Evolutionary conservation across 2,329 filamentous ascomycete species (phyloP).

Genomic region (Torrubiellomyces zombiae): DNA sequence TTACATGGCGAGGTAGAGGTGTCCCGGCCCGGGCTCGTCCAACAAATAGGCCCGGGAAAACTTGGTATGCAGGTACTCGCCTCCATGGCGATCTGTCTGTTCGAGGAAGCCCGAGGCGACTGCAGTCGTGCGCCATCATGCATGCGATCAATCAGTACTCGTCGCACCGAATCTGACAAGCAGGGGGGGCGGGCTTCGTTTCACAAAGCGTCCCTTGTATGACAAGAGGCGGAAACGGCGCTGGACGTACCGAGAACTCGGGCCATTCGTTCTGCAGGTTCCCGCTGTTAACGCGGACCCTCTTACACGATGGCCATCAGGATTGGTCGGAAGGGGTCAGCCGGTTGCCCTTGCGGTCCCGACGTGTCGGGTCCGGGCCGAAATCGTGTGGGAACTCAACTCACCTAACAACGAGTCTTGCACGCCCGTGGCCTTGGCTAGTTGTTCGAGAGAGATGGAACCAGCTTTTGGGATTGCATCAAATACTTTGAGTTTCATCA

Average conservation of each 20-base stretch:
- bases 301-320: no score
- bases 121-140: conserved; percentile 1
- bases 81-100: conserved; percentile 10
- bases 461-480: conserved; percentile 12
- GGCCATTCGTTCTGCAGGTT: conserved; percentile 11
- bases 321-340: no score
- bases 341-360: no score
- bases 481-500: conserved; percentile 14
- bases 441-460: conserved; percentile 12
- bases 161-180: no score
- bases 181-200: no score
- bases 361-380: no score
- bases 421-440: conserved; percentile 10
- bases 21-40: conserved; percentile 10
- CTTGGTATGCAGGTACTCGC: conserved; percentile 15
- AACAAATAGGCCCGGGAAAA: conserved; percentile 14
- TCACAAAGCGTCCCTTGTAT: no score
- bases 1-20: conserved; percentile 15
- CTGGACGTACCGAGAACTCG: conserved; percentile 9
- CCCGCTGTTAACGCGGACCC: conserved; percentile 1
- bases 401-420: conserved; percentile 14
- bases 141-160: neutral
- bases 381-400: neutral
- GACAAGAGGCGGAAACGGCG: neutral
- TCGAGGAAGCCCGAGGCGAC: conserved; percentile 15